A percentile compares a stretch with the other conserved stretches of the same genome.
Evolutionary conservation across 2,329 filamentous ascomycete species (phyloP).

Genomic region (Tolypocladium paradoxum): DNA sequence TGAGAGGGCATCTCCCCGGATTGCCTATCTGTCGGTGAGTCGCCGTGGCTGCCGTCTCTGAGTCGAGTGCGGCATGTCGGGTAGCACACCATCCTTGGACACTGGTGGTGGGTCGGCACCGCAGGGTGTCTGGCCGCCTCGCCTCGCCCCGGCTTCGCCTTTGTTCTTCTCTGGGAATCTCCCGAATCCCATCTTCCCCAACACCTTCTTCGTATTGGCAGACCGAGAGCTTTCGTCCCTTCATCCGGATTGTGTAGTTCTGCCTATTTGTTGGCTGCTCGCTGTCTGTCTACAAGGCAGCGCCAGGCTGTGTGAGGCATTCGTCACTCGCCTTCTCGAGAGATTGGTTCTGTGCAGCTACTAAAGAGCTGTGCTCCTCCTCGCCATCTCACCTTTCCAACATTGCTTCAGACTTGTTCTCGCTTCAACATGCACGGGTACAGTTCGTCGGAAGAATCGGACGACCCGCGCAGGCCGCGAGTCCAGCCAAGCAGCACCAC

Average conservation of each 20-base stretch:
- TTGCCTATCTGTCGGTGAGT: background rate
- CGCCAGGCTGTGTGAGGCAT: background rate
- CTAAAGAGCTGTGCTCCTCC: background rate
- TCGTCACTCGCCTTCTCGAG: background rate
- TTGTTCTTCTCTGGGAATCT: background rate
- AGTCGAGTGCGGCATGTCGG: background rate
- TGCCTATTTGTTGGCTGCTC: background rate
- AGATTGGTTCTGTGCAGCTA: background rate
- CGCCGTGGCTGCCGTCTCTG: background rate
- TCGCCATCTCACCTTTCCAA: background rate
- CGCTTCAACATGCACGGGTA: constrained; percentile 29
- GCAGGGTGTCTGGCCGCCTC: background rate
- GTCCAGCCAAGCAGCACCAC: constrained; percentile 20
- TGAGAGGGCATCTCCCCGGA: background rate
- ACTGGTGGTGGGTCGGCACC: background rate
- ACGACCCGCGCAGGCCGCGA: constrained; percentile 30
- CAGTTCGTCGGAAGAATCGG: constrained; percentile 39
- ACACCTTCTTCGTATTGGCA: background rate
- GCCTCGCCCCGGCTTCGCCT: background rate
- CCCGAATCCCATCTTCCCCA: background rate
- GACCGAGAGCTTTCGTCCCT: background rate
- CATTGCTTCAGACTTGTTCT: no score
- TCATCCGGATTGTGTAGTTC: background rate
- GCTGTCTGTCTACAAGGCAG: background rate
- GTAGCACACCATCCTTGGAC: background rate